These are phyloP conservation scores for Dryas drummondii DNA, from an alignment of 306 rosid species.

Conservation along the genomic window DNA sequence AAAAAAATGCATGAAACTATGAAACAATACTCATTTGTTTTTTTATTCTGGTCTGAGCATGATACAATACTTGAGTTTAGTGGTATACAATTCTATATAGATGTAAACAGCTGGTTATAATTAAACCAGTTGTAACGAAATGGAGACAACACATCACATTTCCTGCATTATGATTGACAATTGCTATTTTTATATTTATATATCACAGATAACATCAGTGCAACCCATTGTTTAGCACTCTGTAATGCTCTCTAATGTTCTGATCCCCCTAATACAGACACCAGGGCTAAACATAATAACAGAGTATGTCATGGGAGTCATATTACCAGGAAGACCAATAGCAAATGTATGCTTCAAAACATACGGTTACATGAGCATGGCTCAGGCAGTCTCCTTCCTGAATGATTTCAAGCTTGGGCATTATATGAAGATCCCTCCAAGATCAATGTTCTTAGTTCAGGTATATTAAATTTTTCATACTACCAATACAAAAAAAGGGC, in stretches of 20 bases:
- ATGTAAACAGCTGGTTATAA: not conserved
- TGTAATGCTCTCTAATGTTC: conserved; percentile 4
- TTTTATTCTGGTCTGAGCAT: not conserved
- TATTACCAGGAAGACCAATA: conserved; percentile 74
- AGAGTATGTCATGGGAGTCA: conserved; percentile 74
- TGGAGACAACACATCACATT: not conserved
- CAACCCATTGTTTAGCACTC: not conserved
- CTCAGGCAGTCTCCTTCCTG: conserved; percentile 86
- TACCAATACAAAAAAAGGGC: not conserved
- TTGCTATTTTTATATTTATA: not conserved
- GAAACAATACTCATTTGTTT: no score
- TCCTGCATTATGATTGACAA: not conserved
- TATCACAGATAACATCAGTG: not conserved
- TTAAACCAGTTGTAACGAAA: not conserved
- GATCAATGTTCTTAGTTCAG: conserved; percentile 87
- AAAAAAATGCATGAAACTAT: not conserved
- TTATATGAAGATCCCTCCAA: conserved; percentile 90
- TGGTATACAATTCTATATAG: not conserved
- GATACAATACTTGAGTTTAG: not conserved
- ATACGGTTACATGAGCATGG: conserved; percentile 73
- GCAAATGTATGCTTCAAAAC: conserved; percentile 93
- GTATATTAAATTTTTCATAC: conserved; percentile 26
- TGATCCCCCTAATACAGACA: conserved; percentile 38
- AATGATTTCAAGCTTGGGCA: conserved; percentile 87
- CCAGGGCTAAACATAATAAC: conserved; percentile 81